A percentile compares a stretch with the other conserved stretches of the same genome.
phyloP scores from a whole-genome alignment of 2,329 filamentous ascomycete genomes.

The Acephala macrosclerotiorum region DNA sequence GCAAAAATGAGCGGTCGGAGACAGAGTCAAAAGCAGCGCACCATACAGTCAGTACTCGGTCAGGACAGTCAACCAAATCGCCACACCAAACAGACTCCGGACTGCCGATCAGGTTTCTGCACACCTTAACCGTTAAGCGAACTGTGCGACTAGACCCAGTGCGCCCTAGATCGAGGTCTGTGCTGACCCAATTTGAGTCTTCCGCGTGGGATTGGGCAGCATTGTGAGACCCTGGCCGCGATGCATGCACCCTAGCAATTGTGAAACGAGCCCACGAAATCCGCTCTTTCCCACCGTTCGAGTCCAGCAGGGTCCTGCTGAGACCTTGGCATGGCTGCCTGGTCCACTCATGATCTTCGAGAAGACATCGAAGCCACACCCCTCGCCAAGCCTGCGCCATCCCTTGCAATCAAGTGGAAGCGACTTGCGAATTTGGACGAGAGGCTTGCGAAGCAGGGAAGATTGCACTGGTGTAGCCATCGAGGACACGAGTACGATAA shows the following conservation, averaged over 20 bases:
- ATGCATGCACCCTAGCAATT: constrained; percentile 31
- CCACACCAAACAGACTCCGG: constrained; percentile 13
- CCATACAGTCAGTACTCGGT: neutral
- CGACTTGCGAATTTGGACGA: constrained; percentile 35
- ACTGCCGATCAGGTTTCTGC: constrained; percentile 17
- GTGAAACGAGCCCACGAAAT: constrained; percentile 39
- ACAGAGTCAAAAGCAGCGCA: neutral
- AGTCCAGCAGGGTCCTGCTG: constrained; percentile 23
- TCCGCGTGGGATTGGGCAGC: constrained; percentile 41
- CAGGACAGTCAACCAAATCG: neutral
- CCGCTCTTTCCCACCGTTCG: constrained; percentile 25
- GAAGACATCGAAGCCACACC: constrained; percentile 41
- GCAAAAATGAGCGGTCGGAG: constrained; percentile 2
- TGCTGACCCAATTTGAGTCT: constrained; percentile 21
- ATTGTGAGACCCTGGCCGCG: constrained; percentile 33
- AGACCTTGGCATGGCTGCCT: neutral
- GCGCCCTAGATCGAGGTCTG: constrained; percentile 21
- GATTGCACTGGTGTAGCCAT: constrained; percentile 32
- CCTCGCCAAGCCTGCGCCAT: constrained; percentile 14
- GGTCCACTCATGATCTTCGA: constrained; percentile 35
- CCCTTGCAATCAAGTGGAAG: constrained; percentile 29
- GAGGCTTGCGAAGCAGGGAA: constrained; percentile 22
- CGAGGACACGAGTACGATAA: constrained; percentile 22
- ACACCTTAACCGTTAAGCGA: constrained; percentile 34
- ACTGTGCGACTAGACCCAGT: neutral